phyloP scores from a whole-genome alignment of 2,329 filamentous ascomycete species.

The Fusarium pseudoanthophilum region DNA sequence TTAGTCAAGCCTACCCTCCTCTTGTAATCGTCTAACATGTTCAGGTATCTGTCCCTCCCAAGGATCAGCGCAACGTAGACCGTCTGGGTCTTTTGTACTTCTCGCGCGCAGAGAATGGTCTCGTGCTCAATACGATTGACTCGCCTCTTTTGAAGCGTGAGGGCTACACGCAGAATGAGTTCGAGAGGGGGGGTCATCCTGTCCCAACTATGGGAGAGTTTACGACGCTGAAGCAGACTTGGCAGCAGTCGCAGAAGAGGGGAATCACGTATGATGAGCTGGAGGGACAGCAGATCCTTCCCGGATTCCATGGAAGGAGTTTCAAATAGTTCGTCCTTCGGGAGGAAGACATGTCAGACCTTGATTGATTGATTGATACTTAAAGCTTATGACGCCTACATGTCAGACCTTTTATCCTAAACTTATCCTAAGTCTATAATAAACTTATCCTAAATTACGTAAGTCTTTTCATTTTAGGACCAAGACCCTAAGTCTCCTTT shows the following conservation, averaged over 20 bases:
- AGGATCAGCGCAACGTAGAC: slow-evolving; percentile 57
- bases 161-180: slow-evolving; percentile 52
- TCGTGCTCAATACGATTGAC: slow-evolving; percentile 52
- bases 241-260: slow-evolving; percentile 45
- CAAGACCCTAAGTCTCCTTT: rapidly evolving
- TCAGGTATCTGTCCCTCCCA: slow-evolving; percentile 51
- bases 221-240: slow-evolving; percentile 51
- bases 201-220: slow-evolving; percentile 54
- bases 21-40: too few species aligned
- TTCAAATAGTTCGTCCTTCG: background rate
- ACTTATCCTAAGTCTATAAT: background rate
- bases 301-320: slow-evolving; percentile 42
- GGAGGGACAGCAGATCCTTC: slow-evolving; percentile 50
- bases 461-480: rapidly evolving
- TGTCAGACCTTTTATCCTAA: background rate
- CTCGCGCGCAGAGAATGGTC: slow-evolving; percentile 56
- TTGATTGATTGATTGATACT: too few species aligned
- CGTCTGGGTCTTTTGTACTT: slow-evolving; percentile 63
- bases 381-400: too few species aligned
- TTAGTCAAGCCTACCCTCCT: too few species aligned
- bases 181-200: slow-evolving; percentile 47
- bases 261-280: slow-evolving; percentile 39
- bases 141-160: slow-evolving; percentile 51
- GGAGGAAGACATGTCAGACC: rapidly evolving
- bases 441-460: background rate